Percentiles rank a stretch among this genome's conserved stretches.
phyloP scores from a whole-genome alignment of 805 yeast genomes.

The Pichia cephalocereana region DNA sequence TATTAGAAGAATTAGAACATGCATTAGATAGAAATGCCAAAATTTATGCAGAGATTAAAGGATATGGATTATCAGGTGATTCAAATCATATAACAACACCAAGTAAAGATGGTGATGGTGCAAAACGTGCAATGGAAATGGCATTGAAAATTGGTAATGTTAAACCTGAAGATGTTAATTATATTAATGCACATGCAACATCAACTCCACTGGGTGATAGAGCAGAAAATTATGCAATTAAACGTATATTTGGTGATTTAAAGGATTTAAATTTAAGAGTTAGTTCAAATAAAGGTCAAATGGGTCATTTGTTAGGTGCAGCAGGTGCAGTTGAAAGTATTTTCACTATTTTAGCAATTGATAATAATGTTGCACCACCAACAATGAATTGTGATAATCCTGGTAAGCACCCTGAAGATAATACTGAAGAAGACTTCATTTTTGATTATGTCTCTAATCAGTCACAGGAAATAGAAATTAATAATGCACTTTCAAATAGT shows the following conservation, averaged over 20 bases:
- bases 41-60: slow-evolving; percentile 73
- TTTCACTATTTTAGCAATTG: slow-evolving; percentile 61
- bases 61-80: slow-evolving; percentile 90
- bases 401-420: slow-evolving; percentile 41
- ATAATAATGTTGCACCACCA: slow-evolving; percentile 58
- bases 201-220: slow-evolving; percentile 83
- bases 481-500: slow-evolving; percentile 72
- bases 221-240: slow-evolving; percentile 76
- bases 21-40: slow-evolving; percentile 56
- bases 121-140: slow-evolving; percentile 68
- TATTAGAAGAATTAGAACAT: slow-evolving; percentile 70
- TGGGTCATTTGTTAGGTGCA: slow-evolving; percentile 92
- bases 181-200: slow-evolving; percentile 95
- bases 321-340: slow-evolving; percentile 93
- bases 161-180: slow-evolving; percentile 45
- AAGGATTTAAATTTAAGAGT: slow-evolving; percentile 35
- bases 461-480: slow-evolving; percentile 30
- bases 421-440: slow-evolving; percentile 29
- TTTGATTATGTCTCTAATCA: slow-evolving; percentile 50
- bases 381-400: slow-evolving; percentile 59
- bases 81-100: slow-evolving; percentile 94
- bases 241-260: slow-evolving; percentile 35
- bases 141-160: slow-evolving; percentile 52
- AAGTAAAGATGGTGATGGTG: slow-evolving; percentile 72
- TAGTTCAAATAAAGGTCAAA: slow-evolving; percentile 83